Conservation (phyloP, 331 rosid genomes). For the Acacia pycnantha region DNA sequence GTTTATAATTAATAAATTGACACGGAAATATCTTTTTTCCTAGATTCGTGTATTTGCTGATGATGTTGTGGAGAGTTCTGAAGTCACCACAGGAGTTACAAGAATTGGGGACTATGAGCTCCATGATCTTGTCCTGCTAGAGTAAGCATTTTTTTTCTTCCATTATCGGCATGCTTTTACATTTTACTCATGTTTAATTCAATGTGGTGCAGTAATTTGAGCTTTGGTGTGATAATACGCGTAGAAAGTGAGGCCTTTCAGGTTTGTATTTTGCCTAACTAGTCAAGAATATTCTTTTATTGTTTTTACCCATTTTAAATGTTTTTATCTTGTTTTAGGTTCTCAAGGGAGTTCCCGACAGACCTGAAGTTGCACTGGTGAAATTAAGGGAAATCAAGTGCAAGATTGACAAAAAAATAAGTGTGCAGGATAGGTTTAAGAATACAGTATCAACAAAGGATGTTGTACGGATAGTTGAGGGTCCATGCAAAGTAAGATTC, state of each 20-base stretch:
- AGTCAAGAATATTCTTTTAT: background rate
- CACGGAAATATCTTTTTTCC: constrained; percentile 23
- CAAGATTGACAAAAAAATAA: constrained; percentile 82
- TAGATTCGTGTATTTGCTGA: constrained; percentile 98
- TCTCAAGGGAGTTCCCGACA: constrained; percentile 92
- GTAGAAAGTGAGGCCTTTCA: constrained; percentile 98
- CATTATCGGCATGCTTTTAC: background rate
- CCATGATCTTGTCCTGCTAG: constrained; percentile 93
- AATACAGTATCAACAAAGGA: constrained; percentile 80
- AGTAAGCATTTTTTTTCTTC: constrained; percentile 51
- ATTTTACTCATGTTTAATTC: constrained; percentile 25
- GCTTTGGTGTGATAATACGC: constrained; percentile 90
- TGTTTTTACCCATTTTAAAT: constrained; percentile 14
- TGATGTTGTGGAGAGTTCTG: constrained; percentile 98
- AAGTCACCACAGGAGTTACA: constrained; percentile 91
- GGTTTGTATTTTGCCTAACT: constrained; percentile 41
- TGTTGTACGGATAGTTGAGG: constrained; percentile 84
- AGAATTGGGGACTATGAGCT: constrained; percentile 94
- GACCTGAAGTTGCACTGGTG: constrained; percentile 83
- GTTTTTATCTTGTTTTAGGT: constrained; percentile 50
- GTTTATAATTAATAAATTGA: constrained; percentile 21
- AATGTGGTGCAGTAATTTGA: constrained; percentile 71
- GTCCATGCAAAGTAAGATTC: constrained; percentile 82
- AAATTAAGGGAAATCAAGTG: constrained; percentile 88
- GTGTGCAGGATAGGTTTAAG: constrained; percentile 74